A percentile compares a stretch with the other conserved stretches of the same genome.
Evolutionary conservation across 2,329 filamentous ascomycete species (phyloP).

Genomic region (Blastomyces parvus): DNA sequence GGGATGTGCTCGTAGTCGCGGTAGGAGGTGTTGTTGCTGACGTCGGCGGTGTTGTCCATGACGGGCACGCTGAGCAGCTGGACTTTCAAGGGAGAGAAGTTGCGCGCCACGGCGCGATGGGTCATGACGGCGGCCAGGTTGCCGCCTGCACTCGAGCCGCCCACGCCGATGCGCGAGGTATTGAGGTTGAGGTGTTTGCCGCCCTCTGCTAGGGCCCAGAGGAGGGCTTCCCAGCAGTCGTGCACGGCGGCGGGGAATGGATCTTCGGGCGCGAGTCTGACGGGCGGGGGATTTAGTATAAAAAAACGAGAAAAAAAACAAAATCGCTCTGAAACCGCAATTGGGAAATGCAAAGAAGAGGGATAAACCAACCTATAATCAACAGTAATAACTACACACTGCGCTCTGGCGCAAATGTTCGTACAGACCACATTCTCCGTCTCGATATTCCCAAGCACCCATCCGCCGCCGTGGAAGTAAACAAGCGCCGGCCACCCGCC

Average conservation of each 20-base stretch:
- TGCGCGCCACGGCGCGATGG: constrained; percentile 39
- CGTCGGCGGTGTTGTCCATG: constrained; percentile 47
- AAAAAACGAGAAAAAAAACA: neutral
- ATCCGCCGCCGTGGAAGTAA: constrained; percentile 52
- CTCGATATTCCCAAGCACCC: constrained; percentile 49
- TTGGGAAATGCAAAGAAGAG: neutral
- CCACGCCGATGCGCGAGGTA: constrained; percentile 33
- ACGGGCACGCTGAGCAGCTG: constrained; percentile 52
- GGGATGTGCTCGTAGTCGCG: constrained; percentile 43
- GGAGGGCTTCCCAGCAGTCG: constrained; percentile 48
- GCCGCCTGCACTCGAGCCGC: constrained; percentile 44
- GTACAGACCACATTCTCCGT: constrained; percentile 50
- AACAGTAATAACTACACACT: constrained; percentile 46
- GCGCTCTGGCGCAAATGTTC: constrained; percentile 43
- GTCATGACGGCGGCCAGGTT: constrained; percentile 46
- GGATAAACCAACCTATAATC: constrained; percentile 44
- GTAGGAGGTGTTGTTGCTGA: constrained; percentile 41
- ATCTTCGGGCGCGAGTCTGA: constrained; percentile 47
- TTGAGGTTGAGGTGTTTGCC: constrained; percentile 29
- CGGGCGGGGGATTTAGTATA: neutral
- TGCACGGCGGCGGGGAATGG: constrained; percentile 50
- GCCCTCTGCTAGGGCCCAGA: constrained; percentile 34
- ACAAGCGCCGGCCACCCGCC: constrained; percentile 48
- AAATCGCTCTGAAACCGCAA: too few species aligned
- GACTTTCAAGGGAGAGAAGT: constrained; percentile 32